Percentiles rank a stretch among this genome's conserved stretches.
These are phyloP conservation scores for Flaveria brownii DNA, from an alignment of 129 eudicot genomes.

Conservation along the genomic window DNA sequence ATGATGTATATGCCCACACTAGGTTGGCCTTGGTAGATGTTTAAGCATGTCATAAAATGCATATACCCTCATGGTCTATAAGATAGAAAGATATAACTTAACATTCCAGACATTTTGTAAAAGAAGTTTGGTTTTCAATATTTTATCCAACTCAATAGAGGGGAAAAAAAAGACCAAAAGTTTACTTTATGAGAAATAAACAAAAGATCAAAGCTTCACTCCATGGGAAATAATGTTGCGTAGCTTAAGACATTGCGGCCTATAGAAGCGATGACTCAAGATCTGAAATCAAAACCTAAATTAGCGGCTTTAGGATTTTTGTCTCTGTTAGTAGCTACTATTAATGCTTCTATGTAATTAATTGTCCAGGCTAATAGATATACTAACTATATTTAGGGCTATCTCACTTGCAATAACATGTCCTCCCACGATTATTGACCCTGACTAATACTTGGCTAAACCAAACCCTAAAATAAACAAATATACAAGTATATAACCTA, in stretches of 20 bases:
- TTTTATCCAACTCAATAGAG: conserved; percentile 5
- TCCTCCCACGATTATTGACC: background rate
- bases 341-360: background rate
- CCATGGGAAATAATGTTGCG: background rate
- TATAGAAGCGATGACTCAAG: background rate
- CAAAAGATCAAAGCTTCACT: conserved; percentile 12
- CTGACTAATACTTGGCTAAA: background rate
- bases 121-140: background rate
- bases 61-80: background rate
- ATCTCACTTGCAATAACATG: conserved; percentile 1
- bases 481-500: background rate
- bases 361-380: background rate
- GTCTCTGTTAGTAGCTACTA: background rate
- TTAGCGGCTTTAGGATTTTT: background rate
- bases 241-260: background rate
- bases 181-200: conserved; percentile 4
- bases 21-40: background rate
- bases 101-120: conserved; percentile 1
- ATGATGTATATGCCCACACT: conserved; percentile 6
- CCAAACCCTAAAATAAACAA: conserved; percentile 3
- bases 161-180: background rate
- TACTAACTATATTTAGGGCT: background rate
- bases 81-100: conserved; percentile 10
- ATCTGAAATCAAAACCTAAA: conserved; percentile 1
- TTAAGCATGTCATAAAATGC: conserved; percentile 21